These are phyloP conservation scores for Rhexocercosporidium sp. DNA, from an alignment of 2,329 filamentous ascomycete species.

Conservation along the genomic window DNA sequence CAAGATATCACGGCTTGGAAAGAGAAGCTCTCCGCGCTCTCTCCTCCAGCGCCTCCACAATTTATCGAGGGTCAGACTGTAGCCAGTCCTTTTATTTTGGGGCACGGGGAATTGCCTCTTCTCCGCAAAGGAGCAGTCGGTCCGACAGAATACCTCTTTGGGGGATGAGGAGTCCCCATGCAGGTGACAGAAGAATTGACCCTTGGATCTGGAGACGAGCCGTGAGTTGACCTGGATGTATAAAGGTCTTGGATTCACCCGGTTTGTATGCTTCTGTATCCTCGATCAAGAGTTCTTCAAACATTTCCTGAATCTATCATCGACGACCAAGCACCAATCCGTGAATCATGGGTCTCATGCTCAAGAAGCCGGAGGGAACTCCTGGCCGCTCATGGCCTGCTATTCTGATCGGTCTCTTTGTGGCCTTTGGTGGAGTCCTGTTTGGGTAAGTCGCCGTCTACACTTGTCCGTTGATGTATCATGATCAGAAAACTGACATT, in stretches of 20 bases:
- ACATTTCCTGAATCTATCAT: not conserved
- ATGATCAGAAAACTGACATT: not conserved
- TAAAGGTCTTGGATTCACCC: not conserved
- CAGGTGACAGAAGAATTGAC: not conserved
- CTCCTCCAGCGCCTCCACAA: too few relatives aligned
- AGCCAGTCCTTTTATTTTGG: not conserved
- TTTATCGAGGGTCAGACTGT: not conserved
- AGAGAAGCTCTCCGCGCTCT: too few relatives aligned
- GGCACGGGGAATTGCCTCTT: not conserved
- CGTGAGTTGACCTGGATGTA: not conserved
- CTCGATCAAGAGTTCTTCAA: not conserved
- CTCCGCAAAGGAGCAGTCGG: conserved; percentile 1
- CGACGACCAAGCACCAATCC: not conserved
- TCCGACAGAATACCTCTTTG: not conserved
- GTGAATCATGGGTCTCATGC: conserved; percentile 37
- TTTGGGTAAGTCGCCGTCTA: conserved; percentile 48
- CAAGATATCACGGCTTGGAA: not conserved
- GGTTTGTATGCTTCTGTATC: not conserved
- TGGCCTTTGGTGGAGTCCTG: conserved; percentile 66
- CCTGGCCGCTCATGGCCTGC: conserved; percentile 74
- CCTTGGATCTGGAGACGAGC: not conserved
- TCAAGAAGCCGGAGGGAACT: conserved; percentile 71
- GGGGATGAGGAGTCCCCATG: conserved; percentile 9
- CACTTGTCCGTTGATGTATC: not conserved
- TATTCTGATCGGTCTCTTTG: conserved; percentile 64